These are phyloP conservation scores for Ogataea polymorpha DNA, from an alignment of 805 yeast genomes.

Conservation along the genomic window DNA sequence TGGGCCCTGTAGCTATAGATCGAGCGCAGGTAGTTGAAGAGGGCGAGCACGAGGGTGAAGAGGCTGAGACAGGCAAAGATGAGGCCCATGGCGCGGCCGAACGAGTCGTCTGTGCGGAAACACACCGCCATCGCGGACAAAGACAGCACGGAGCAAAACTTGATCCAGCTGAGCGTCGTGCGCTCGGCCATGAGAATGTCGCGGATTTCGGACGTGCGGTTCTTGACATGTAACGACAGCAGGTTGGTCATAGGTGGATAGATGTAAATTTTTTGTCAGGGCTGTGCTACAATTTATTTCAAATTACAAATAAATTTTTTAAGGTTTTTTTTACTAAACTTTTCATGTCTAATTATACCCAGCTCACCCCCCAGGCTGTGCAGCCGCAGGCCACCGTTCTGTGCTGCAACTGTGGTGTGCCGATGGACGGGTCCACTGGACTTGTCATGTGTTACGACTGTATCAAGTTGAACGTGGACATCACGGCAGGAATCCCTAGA, in stretches of 20 bases:
- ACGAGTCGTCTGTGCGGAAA: constrained; percentile 38
- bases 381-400: constrained; percentile 70
- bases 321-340: neutral
- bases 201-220: constrained; percentile 48
- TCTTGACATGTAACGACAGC: constrained; percentile 30
- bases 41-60: constrained; percentile 37
- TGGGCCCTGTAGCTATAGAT: constrained; percentile 42
- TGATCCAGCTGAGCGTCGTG: constrained; percentile 47
- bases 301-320: neutral
- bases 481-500: constrained; percentile 91
- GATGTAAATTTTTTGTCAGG: neutral
- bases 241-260: constrained; percentile 1
- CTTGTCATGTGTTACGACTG: constrained; percentile 97
- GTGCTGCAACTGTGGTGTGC: constrained; percentile 98
- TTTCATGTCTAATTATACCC: constrained; percentile 47
- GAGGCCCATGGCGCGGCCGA: constrained; percentile 7
- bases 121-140: constrained; percentile 48
- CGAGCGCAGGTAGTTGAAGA: constrained; percentile 41
- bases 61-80: constrained; percentile 38
- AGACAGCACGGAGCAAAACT: constrained; percentile 43
- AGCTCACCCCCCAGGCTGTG: constrained; percentile 34
- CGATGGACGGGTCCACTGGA: constrained; percentile 93
- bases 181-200: constrained; percentile 54
- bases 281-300: neutral
- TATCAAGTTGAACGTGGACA: constrained; percentile 88